Base-by-base conservation (phyloP, 1,284 basidiomycete genomes). In the Vanrija sp. region DNA sequence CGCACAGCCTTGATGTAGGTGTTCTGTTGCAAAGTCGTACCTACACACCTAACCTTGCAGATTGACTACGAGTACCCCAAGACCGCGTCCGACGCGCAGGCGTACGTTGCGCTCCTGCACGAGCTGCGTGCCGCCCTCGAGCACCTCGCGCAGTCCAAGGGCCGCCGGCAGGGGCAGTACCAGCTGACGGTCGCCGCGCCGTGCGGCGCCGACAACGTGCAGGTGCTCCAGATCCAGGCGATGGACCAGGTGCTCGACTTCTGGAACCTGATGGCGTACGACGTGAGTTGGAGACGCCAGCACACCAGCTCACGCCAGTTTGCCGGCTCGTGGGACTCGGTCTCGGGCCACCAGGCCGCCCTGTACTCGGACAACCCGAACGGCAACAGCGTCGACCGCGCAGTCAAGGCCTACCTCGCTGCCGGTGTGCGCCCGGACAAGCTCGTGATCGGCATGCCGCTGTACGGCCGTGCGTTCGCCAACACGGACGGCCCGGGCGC, bases 381-480 rank as follows among this genome's bases (percentile, higher is more conserved):
- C 25, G 85, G 83, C 6, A 73, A 75, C 1, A 86, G 80, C 62
- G 88, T 89, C 15, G 86, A 93, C 60, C 75, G 77, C 9, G 86
- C 89, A 0, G 76, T 94, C 56, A 77, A 80, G 44, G 83, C 80
- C 72, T 95, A 88, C 72, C 62, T 81, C 16, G 72, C 77, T 7
- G 75, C 81, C 12, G 92, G 91, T 8, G 88, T 89, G 0, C 81
- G 82, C 0, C 75, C 84, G 0, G 68, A 76, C 64, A 94, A 95
- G 77, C 82, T 95, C 45, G 84, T 83, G 25, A 78, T 95, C 65
- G 91, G 91, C 6, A 85, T 93, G 66, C 90, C 90, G 2, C 76
- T 90, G 2, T 92, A 92, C 65, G 91, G 91, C 0, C 84, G 88
- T 54, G 85, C 86, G 0, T 97, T 95, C 72, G 84, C 87, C 68